Conservation (phyloP, 2,329 filamentous ascomycete species). For the Diaporthe longicolla region DNA sequence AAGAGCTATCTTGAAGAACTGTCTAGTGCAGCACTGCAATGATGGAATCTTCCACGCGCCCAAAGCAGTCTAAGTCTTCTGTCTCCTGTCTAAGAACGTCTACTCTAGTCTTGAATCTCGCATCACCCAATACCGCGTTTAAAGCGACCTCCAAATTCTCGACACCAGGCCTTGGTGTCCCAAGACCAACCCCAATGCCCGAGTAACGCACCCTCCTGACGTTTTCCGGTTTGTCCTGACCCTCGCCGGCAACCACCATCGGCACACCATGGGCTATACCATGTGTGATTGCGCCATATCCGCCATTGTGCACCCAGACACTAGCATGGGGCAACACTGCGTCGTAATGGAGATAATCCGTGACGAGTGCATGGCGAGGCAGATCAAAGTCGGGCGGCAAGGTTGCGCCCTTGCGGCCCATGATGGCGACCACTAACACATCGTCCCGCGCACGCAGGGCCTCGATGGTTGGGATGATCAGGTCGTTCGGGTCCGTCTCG, state of each 20-base stretch:
- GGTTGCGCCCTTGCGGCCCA: slow-evolving; percentile 52
- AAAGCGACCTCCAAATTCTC: slow-evolving; percentile 50
- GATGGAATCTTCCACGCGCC: slow-evolving; percentile 47
- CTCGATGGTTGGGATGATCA: slow-evolving; percentile 56
- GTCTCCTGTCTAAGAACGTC: slow-evolving; percentile 49
- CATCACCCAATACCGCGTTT: slow-evolving; percentile 48
- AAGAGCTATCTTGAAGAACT: too few species aligned
- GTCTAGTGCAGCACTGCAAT: slow-evolving; percentile 9
- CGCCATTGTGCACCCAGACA: slow-evolving; percentile 58
- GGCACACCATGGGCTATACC: slow-evolving; percentile 57
- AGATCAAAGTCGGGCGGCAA: slow-evolving; percentile 44
- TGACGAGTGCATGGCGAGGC: slow-evolving; percentile 52
- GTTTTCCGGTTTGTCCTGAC: slow-evolving; percentile 59
- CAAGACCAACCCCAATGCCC: slow-evolving; percentile 53
- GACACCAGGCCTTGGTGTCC: slow-evolving; percentile 46
- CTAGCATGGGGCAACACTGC: slow-evolving; percentile 54
- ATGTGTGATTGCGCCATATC: slow-evolving; percentile 58
- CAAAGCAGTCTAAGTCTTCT: slow-evolving; percentile 50
- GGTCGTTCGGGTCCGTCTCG: slow-evolving; percentile 54
- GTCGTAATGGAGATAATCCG: slow-evolving; percentile 57
- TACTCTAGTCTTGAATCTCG: slow-evolving; percentile 44
- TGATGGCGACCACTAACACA: slow-evolving; percentile 53
- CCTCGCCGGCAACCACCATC: slow-evolving; percentile 57
- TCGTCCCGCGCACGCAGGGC: slow-evolving; percentile 49
- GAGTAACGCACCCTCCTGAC: slow-evolving; percentile 52